Percentiles rank a stretch among this genome's conserved stretches.
phyloP scores from a whole-genome alignment of 2,329 filamentous ascomycete genomes.

The Trichothecium roseum region DNA sequence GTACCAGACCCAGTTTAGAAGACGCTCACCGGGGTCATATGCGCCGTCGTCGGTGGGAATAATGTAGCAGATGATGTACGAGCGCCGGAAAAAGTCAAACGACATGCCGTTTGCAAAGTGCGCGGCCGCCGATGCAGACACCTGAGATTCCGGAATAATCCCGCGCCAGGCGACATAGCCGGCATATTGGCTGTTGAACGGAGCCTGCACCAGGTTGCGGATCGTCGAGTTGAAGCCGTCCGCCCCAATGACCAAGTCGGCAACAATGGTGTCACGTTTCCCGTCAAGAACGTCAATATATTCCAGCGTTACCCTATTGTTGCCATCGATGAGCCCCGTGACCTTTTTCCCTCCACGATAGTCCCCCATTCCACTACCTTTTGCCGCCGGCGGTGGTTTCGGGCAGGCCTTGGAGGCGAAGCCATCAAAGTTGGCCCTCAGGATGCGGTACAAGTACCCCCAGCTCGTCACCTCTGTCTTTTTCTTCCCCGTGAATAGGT shows the following conservation, averaged over 20 bases:
- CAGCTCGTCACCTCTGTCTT: neutral
- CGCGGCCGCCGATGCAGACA: slow-evolving; percentile 1
- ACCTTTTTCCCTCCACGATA: neutral
- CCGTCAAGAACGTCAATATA: neutral
- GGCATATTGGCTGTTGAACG: neutral
- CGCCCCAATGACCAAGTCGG: slow-evolving; percentile 5
- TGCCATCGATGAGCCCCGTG: neutral
- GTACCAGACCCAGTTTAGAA: slow-evolving; percentile 6
- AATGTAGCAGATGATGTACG: slow-evolving; percentile 4
- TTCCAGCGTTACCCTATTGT: too few relatives aligned
- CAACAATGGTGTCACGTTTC: neutral
- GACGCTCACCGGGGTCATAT: slow-evolving; percentile 1
- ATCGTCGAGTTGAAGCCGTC: slow-evolving; percentile 3
- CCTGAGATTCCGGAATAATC: slow-evolving; percentile 2
- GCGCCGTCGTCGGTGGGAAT: slow-evolving; percentile 3
- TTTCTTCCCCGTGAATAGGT: neutral
- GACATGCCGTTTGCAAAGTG: slow-evolving; percentile 1
- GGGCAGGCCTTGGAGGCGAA: neutral
- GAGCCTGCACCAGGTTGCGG: neutral
- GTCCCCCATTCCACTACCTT: too few relatives aligned
- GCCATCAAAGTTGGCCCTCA: neutral
- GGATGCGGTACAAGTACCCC: neutral
- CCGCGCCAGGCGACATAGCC: slow-evolving; percentile 6
- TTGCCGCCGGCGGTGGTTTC: too few relatives aligned
- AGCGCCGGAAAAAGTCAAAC: neutral